phyloP scores from a whole-genome alignment of 2,329 filamentous ascomycete genomes.

The Beauveria asiatica region DNA sequence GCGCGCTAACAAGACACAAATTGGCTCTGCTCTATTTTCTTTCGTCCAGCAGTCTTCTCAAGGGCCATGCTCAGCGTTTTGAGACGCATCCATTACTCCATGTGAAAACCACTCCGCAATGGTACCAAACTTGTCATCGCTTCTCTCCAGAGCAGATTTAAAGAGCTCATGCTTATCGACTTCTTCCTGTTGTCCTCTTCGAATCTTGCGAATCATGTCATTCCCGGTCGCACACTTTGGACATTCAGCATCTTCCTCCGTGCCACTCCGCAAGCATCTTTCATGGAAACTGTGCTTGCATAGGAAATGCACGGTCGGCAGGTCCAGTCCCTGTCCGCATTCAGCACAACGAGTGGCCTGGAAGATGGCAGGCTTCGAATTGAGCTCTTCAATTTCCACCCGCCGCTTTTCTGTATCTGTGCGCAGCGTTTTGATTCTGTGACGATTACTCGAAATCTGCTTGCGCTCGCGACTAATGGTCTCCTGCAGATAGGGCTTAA shows the following conservation, averaged over 20 bases:
- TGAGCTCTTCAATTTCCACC: slow-evolving; percentile 67
- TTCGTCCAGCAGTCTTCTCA: background rate
- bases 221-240: slow-evolving; percentile 79
- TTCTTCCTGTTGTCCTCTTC: slow-evolving; percentile 76
- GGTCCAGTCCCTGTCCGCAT: slow-evolving; percentile 68
- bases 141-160: slow-evolving; percentile 65
- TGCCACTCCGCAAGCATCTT: slow-evolving; percentile 57
- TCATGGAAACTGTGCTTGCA: slow-evolving; percentile 98
- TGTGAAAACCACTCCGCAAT: slow-evolving; percentile 92
- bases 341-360: slow-evolving; percentile 81
- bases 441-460: slow-evolving; percentile 73
- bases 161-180: slow-evolving; percentile 86
- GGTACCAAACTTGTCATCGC: slow-evolving; percentile 78
- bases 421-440: slow-evolving; percentile 75
- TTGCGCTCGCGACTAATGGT: slow-evolving; percentile 83
- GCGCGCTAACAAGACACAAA: background rate
- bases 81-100: slow-evolving; percentile 67
- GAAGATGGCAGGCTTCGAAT: slow-evolving; percentile 76
- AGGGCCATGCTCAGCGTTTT: slow-evolving; percentile 22
- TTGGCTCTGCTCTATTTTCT: background rate
- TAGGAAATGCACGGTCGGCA: slow-evolving; percentile 89
- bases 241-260: slow-evolving; percentile 63
- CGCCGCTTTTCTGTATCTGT: slow-evolving; percentile 74
- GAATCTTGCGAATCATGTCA: slow-evolving; percentile 79
- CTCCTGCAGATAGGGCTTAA: slow-evolving; percentile 83